Evolutionary conservation across 345 rosid genomes (phyloP), one percentile per base, ranked within the genome.

Genomic region (Geranium rotundifolium): DNA sequence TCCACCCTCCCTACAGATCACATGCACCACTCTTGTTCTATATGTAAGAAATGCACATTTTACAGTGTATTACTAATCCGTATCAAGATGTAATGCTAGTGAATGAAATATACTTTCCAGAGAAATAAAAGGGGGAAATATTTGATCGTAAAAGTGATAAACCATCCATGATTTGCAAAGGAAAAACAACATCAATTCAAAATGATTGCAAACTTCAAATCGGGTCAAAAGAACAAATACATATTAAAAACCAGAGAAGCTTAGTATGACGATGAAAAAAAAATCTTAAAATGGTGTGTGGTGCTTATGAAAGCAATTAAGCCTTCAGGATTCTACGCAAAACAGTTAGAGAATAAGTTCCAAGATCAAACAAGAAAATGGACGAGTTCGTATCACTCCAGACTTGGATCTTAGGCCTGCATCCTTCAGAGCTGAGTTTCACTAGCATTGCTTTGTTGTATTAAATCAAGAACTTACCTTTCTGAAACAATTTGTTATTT

Each of bases 1-100:
- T 62, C 65, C 67, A 76, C 70, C 56, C 69, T 54, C 46, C 68
- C 65, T 61, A 63, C 50, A 69, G 61, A 66, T 65, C 64, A 73
- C 65, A 57, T 63, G 63, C 39, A 56, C 61, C 54, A 70, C 73
- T 68, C 67, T 64, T 60, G 18, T 0, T 13, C 19, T 61, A 29
- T 57, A 2, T 57, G 60, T 57, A 57, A 57, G 9, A 7, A 10
- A 46, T 46, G 8, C 15, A 9, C 14, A 46, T 46, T 46, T 14
- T 46, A 46, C 52, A 9, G 16, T 9, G 16, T 46, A 14, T 2
- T 46, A 46, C 0, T 46, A 46, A 9, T 46, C 52, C 12, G 12
- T 46, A 46, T 46, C 3, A 34, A 46, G 52, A 46, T 46, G 52
- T 46, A 9, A 12, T 9, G 52, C 3, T 2, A 46, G 3, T 7